Percentiles rank a stretch among this genome's conserved stretches.
Evolutionary conservation across 805 yeast species (phyloP).

Genomic region (Saturnispora bothae): DNA sequence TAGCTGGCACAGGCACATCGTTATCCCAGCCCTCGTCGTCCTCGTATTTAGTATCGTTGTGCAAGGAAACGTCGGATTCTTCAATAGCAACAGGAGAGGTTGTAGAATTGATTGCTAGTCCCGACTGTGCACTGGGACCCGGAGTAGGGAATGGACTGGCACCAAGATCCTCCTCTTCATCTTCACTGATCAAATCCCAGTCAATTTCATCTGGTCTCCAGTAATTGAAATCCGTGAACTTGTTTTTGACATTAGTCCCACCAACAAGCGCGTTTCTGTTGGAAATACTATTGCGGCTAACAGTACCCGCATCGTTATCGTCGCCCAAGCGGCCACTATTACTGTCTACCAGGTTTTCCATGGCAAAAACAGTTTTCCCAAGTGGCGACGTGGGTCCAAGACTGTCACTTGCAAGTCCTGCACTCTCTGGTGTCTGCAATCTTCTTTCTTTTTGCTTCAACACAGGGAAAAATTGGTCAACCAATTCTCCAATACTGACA

Average conservation of each 20-base stretch:
- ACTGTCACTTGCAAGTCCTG: not conserved
- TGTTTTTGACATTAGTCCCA: slow-evolving; percentile 36
- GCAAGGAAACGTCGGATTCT: not conserved
- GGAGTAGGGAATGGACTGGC: slow-evolving; percentile 17
- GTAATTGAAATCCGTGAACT: slow-evolving; percentile 76
- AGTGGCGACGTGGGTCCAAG: slow-evolving; percentile 1
- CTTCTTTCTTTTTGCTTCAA: not conserved
- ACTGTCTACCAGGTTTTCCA: slow-evolving; percentile 1
- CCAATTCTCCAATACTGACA: slow-evolving; percentile 82
- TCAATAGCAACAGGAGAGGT: not conserved
- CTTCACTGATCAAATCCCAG: slow-evolving; percentile 31
- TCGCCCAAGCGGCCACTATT: not conserved
- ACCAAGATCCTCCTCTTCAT: slow-evolving; percentile 39
- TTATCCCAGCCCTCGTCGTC: slow-evolving; percentile 11
- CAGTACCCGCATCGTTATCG: not conserved
- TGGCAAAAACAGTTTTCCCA: not conserved
- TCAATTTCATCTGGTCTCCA: slow-evolving; percentile 81
- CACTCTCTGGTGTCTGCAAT: not conserved
- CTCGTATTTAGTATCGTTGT: slow-evolving; percentile 20
- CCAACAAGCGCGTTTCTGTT: slow-evolving; percentile 8
- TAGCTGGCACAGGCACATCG: slow-evolving; percentile 1
- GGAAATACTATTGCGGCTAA: not conserved
- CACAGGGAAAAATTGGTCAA: slow-evolving; percentile 89
- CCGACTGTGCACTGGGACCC: not conserved
- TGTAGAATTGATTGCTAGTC: not conserved